Evolutionary conservation across 75 land plant genomes (phyloP).

Genomic region (Sequoiadendron giganteum): DNA sequence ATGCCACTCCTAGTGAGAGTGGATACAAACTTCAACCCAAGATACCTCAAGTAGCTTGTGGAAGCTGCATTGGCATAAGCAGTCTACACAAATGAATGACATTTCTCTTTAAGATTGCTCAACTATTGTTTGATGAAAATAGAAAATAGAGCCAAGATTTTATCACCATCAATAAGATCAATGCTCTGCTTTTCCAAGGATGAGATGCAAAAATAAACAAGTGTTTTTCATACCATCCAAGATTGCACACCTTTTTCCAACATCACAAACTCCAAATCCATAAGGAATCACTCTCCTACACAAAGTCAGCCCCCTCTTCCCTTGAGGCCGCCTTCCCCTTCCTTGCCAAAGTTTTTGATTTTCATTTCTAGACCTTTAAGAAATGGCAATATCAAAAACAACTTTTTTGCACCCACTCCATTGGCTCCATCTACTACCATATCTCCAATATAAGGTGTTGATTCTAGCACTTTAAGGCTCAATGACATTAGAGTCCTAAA

Average conservation of each 20-base stretch:
- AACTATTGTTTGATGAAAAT: slow-evolving; percentile 75
- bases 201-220: slow-evolving; percentile 70
- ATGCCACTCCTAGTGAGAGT: slow-evolving; percentile 65
- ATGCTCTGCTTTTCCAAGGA: slow-evolving; percentile 21
- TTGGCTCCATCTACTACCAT: no score
- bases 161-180: slow-evolving; percentile 91
- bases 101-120: slow-evolving; percentile 19
- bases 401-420: slow-evolving; percentile 80
- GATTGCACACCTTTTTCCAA: slow-evolving; percentile 80
- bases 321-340: slow-evolving; percentile 79
- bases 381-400: slow-evolving; percentile 41
- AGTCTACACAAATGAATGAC: slow-evolving; percentile 67
- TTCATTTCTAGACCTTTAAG: slow-evolving; percentile 47
- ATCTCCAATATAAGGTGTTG: no score
- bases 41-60: slow-evolving; percentile 65
- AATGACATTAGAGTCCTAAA: slow-evolving; percentile 66
- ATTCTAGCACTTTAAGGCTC: no score
- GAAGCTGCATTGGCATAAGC: slow-evolving; percentile 99
- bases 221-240: slow-evolving; percentile 95
- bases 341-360: slow-evolving; percentile 68
- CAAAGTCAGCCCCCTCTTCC: slow-evolving; percentile 95
- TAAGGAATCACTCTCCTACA: slow-evolving; percentile 83
- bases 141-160: slow-evolving; percentile 19
- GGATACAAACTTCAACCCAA: slow-evolving; percentile 70
- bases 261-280: slow-evolving; percentile 58